Base-by-base conservation (phyloP, 352 stramenopile species). In the Pythium apleroticum region DNA sequence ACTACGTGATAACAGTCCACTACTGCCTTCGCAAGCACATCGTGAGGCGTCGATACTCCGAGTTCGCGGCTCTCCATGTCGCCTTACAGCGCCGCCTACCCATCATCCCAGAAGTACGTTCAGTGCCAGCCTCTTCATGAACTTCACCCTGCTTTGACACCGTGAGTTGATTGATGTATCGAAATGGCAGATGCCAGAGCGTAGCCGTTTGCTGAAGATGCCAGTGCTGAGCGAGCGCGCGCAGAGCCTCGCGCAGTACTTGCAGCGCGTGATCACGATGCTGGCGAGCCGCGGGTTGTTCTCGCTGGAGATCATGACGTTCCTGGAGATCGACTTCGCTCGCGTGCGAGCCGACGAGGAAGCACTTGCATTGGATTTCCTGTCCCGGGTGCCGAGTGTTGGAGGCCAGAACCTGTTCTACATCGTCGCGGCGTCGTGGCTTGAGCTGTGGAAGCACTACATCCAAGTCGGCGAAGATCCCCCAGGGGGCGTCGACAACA, bases 1-100 rank as follows among this genome's bases (percentile, higher is more conserved):
- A 86, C 68, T 91, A 89, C 52, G 82, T 91, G 12, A 61, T 91
- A 25, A 74, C 71, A 24, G 82, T 91, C 31, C 82, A 89, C 70
- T 91, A 89, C 52, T 89, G 80, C 57, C 68, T 91, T 27, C 78
- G 82, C 31, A 81, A 77, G 28, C 80, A 91, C 63, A 69, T 89
- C 19, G 78, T 91, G 43, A 78, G 82, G 4, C 82, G 82, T 0
- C 73, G 82, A 15, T 91, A 89, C 74, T 77, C 69, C 14, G 82
- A 91, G 61, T 91, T 91, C 57, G 49, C 74, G 28, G 58, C 71
- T 19, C 65, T 91, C 11, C 76, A 91, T 46, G 33, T 33, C 5
- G 57, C 77, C 41, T 52, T 91, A 5, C 61, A 78, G 59, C 37
- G 61, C n/a, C 76, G 77, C 20, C 60, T 91, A 9, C 78, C 77